A percentile compares a stretch with the other conserved stretches of the same genome.
phyloP scores from a whole-genome alignment of 129 eudicot species.

The Arctium minus region DNA sequence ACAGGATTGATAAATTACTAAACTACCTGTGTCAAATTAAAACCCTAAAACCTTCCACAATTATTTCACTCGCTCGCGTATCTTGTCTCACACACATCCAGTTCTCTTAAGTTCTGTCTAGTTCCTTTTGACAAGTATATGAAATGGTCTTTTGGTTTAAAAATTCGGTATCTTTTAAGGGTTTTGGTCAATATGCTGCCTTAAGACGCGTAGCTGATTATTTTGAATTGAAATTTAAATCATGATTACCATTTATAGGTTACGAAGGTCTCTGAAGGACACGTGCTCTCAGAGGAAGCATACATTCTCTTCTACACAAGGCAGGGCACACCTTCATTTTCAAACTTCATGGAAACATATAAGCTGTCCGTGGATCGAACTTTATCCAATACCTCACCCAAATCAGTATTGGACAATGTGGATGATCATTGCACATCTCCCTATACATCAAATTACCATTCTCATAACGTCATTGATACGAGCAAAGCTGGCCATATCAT shows the following conservation, averaged over 20 bases:
- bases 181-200: no score
- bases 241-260: constrained; percentile 35
- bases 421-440: constrained; percentile 13
- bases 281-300: constrained; percentile 64
- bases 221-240: no score
- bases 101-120: no score
- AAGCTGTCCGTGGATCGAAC: constrained; percentile 30
- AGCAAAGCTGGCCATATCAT: not conserved
- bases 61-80: no score
- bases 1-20: no score
- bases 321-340: constrained; percentile 69
- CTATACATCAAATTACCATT: not conserved
- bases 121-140: no score
- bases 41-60: no score
- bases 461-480: constrained; percentile 9
- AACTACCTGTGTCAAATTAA: no score
- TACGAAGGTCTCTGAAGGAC: constrained; percentile 43
- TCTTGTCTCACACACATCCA: no score
- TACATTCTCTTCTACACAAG: constrained; percentile 77
- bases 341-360: constrained; percentile 50
- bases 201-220: no score
- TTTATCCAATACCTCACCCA: constrained; percentile 60
- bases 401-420: constrained; percentile 64
- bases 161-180: no score
- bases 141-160: no score